Base-by-base conservation (phyloP, 2,329 filamentous ascomycete species). In the Penicillium psychrosexuale region DNA sequence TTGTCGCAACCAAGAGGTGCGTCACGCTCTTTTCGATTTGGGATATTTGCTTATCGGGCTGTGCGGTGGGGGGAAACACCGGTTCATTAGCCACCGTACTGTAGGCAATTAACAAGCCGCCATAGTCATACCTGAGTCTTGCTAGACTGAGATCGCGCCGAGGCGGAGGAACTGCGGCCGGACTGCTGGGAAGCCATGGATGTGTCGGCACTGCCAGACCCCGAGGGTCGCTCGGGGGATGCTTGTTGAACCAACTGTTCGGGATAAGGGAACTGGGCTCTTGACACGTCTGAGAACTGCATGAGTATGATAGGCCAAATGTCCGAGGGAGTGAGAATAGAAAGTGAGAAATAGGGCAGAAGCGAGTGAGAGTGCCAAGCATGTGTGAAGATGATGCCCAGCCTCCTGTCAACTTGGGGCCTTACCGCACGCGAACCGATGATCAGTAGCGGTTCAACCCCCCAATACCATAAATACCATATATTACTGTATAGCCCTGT, bases 11-110 rank as follows among this genome's bases (percentile, higher is more conserved):
- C 34, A 99, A 86, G 42, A 99, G 88, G 72, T 99, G 94, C 11
- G 93, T 97, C 61, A 99, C 94, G 72, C 92, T 97, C 80, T 97
- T 97, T 79, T 99, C 94, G 75, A 99, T 99, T 74, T 96, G 93
- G 49, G 93, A 97, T 63, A 99, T 83, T 64, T 90, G 80, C 80
- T 90, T 79, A 78, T 86, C 78, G 75, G 85, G 79, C 87, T 89
- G 68, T 60, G 54, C 30, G 33, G 40, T 24, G 34, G 43, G 48
- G 52, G 36, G 37, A 58, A 47, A 43, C 42, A 19, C 47, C 36
- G 9, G 19, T 33, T 51, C 38, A 54, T 63, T 53, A 63, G 53
- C 17, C 34, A 47, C 30, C 5, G 22, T 15, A 6, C 3, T 22
- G 22, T 12, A 51, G 12, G 47, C 2, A 7, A 39, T 19, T n/a